Conservation (phyloP, 208 protist genomes). For the Spongospora subterranea region DNA sequence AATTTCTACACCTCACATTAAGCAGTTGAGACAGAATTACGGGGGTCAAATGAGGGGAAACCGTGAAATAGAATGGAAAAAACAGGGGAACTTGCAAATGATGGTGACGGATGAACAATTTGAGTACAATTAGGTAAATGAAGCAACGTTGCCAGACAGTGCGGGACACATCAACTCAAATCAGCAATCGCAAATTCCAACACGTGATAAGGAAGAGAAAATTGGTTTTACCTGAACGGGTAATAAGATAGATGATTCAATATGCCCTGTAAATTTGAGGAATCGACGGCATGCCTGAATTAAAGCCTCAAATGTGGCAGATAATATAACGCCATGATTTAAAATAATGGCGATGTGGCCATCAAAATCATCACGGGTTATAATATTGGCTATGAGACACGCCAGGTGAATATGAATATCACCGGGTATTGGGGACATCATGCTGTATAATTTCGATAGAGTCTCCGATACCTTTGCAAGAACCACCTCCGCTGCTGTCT, state of each 20-base stretch:
- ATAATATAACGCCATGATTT: neutral
- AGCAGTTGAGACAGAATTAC: no score
- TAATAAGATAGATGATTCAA: neutral
- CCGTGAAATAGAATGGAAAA: no score
- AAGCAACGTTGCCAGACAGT: no score
- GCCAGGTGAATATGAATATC: neutral
- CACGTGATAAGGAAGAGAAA: no score
- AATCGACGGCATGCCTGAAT: neutral
- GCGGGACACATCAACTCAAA: no score
- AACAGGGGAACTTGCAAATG: no score
- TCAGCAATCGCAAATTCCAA: no score
- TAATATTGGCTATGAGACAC: neutral
- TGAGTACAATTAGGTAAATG: no score
- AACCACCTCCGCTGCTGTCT: neutral
- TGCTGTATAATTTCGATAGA: neutral
- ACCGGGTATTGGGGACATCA: neutral
- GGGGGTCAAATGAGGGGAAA: no score
- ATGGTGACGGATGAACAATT: no score
- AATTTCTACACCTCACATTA: neutral
- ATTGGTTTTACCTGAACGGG: neutral
- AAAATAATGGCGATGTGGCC: neutral
- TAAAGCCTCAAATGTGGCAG: neutral
- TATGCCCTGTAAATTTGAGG: neutral
- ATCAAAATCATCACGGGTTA: conserved; percentile 2
- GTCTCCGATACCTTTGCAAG: neutral